Evolutionary conservation across 352 stramenopile species (phyloP).

Genomic region (Globisporangium sylvaticum): DNA sequence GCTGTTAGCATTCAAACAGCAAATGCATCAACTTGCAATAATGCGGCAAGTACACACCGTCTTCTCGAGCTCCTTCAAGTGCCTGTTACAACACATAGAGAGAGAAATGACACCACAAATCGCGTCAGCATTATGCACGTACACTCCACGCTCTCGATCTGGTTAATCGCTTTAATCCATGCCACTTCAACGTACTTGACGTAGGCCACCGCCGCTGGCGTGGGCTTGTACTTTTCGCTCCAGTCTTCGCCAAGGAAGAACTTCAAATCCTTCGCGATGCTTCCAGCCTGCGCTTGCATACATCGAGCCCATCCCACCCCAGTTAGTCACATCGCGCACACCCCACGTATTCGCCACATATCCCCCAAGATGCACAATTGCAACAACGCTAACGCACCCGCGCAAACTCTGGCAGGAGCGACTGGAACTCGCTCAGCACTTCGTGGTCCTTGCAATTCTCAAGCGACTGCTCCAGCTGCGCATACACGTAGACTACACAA

Average conservation of each 20-base stretch:
- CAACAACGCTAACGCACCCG: slow-evolving; percentile 25
- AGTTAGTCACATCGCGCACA: not conserved
- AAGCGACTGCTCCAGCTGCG: slow-evolving; percentile 54
- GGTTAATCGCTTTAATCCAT: not conserved
- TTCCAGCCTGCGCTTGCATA: slow-evolving; percentile 34
- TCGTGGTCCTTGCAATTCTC: slow-evolving; percentile 40
- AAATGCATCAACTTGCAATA: not conserved
- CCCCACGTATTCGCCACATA: not conserved
- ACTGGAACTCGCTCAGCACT: slow-evolving; percentile 35
- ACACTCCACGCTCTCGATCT: not conserved
- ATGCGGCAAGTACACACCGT: slow-evolving; percentile 22
- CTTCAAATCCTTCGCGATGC: slow-evolving; percentile 54
- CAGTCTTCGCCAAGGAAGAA: slow-evolving; percentile 63
- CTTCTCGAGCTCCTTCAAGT: slow-evolving; percentile 50
- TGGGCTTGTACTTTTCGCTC: slow-evolving; percentile 49
- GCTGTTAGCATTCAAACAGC: not conserved
- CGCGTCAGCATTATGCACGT: not conserved
- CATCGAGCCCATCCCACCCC: not conserved
- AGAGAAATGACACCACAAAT: not conserved
- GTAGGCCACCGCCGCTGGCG: slow-evolving; percentile 44
- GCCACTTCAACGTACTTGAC: slow-evolving; percentile 31
- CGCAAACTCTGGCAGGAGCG: slow-evolving; percentile 36
- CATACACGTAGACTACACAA: slow-evolving; percentile 60
- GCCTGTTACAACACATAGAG: slow-evolving; percentile 18
- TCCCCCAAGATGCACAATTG: not conserved